Percentiles rank a stretch among this genome's conserved stretches.
These are phyloP conservation scores for Borovskyia barvae DNA, from an alignment of 208 protist species.

Conservation along the genomic window DNA sequence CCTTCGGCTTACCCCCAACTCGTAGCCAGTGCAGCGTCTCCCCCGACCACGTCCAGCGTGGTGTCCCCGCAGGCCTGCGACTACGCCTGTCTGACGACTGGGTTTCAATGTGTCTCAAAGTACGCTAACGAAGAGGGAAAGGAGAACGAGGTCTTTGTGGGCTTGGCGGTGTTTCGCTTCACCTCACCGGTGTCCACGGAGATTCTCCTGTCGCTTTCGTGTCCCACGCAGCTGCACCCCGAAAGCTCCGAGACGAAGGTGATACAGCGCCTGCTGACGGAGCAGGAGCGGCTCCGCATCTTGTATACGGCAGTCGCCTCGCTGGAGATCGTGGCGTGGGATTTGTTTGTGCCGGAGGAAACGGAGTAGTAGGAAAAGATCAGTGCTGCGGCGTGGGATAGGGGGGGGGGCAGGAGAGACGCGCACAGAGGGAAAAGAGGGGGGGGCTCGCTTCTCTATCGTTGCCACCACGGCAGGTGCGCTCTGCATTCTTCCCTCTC, in stretches of 20 bases:
- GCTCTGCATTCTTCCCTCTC: no score
- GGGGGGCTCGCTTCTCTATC: no score
- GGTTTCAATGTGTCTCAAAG: slow-evolving; percentile 68
- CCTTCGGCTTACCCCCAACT: slow-evolving; percentile 39
- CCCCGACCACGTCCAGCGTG: neutral
- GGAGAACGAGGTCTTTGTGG: slow-evolving; percentile 68
- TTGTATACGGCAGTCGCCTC: slow-evolving; percentile 29
- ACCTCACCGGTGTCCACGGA: slow-evolving; percentile 58
- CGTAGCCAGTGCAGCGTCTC: neutral
- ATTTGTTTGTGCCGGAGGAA: slow-evolving; percentile 63
- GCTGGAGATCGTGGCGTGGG: slow-evolving; percentile 57
- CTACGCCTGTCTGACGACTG: slow-evolving; percentile 44
- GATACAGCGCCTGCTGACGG: slow-evolving; percentile 35
- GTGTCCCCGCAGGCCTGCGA: slow-evolving; percentile 25
- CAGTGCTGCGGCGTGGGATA: no score
- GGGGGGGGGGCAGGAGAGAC: no score
- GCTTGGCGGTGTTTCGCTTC: slow-evolving; percentile 56
- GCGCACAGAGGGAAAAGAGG: neutral
- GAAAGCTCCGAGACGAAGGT: slow-evolving; percentile 58
- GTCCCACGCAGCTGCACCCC: slow-evolving; percentile 44
- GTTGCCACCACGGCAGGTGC: no score
- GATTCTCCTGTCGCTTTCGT: slow-evolving; percentile 61
- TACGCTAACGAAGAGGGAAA: slow-evolving; percentile 62
- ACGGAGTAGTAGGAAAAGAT: slow-evolving; percentile 2
- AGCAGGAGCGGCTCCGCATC: slow-evolving; percentile 33